Percentiles rank a stretch among this genome's conserved stretches.
These are phyloP conservation scores for Pseudoturritis turrita DNA, from an alignment of 345 rosid species.

Conservation along the genomic window DNA sequence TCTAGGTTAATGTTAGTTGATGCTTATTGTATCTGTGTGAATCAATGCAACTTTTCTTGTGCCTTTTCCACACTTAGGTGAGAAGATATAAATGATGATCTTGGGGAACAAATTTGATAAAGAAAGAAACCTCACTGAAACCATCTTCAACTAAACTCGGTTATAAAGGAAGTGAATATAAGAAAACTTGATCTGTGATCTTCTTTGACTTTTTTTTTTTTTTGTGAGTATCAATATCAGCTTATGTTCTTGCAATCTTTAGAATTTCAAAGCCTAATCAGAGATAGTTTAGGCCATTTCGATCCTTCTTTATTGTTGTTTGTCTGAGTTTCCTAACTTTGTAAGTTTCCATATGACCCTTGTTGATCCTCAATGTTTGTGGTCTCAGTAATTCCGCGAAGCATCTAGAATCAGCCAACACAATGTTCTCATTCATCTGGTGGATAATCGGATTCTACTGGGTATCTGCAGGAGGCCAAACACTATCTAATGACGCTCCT, in stretches of 20 bases:
- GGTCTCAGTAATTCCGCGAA: conserved; percentile 53
- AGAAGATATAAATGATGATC: not conserved
- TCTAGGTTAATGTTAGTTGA: conserved; percentile 18
- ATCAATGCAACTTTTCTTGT: not conserved
- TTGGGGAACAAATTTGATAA: not conserved
- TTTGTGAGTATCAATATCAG: not conserved
- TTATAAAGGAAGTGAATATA: too few relatives aligned
- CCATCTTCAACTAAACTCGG: too few relatives aligned
- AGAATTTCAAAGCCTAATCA: not conserved
- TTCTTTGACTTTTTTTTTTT: not conserved
- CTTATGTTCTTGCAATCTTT: not conserved
- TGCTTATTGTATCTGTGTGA: conserved; percentile 22
- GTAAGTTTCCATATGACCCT: not conserved
- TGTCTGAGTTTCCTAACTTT: not conserved
- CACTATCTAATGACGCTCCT: conserved; percentile 54
- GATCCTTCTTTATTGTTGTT: not conserved
- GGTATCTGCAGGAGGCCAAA: conserved; percentile 87
- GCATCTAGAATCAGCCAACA: conserved; percentile 85
- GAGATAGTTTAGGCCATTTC: conserved; percentile 8
- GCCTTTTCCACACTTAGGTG: not conserved
- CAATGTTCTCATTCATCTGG: conserved; percentile 92
- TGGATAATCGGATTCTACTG: conserved; percentile 96
- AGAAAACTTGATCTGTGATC: not conserved
- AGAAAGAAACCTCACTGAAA: not conserved
- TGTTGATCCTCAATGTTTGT: conserved; percentile 3